Evolutionary conservation across 148 eudicot genomes (phyloP).

Genomic region (Diospyros lotus): DNA sequence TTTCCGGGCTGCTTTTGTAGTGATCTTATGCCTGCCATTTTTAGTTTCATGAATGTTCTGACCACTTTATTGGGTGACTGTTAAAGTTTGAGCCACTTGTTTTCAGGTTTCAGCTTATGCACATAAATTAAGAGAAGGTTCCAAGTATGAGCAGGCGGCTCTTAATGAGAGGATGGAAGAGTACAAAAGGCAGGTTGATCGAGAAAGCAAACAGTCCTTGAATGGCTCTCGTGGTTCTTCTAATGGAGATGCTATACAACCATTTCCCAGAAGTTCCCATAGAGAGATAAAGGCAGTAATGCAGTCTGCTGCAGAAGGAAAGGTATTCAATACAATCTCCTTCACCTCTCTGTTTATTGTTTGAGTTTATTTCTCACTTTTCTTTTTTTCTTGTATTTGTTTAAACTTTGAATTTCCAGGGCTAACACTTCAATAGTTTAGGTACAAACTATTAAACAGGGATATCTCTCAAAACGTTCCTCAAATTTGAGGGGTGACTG

Average conservation of each 20-base stretch:
- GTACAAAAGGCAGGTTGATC: constrained; percentile 66
- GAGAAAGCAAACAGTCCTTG: constrained; percentile 48
- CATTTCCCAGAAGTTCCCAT: constrained; percentile 52
- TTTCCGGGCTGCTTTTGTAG: not conserved
- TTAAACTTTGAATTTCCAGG: constrained; percentile 7
- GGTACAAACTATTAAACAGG: constrained; percentile 96
- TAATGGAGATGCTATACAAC: constrained; percentile 35
- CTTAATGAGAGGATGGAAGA: constrained; percentile 85
- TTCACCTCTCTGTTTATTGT: not conserved
- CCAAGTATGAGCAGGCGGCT: constrained; percentile 61
- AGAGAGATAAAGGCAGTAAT: constrained; percentile 75
- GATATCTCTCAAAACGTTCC: constrained; percentile 92
- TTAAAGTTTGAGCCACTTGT: constrained; percentile 10
- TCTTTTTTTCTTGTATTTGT: not conserved
- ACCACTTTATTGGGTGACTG: not conserved
- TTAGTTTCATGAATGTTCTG: constrained; percentile 4
- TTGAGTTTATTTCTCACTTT: constrained; percentile 1
- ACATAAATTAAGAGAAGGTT: constrained; percentile 61
- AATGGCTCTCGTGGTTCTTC: constrained; percentile 37
- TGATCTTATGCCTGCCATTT: not conserved
- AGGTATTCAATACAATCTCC: constrained; percentile 40
- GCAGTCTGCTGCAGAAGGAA: constrained; percentile 82
- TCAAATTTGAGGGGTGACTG: constrained; percentile 93
- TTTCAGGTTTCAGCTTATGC: constrained; percentile 67
- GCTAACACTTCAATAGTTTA: constrained; percentile 49